Evolutionary conservation across 2,329 filamentous ascomycete species (phyloP).

Genomic region (Xenoacremonium recifei): DNA sequence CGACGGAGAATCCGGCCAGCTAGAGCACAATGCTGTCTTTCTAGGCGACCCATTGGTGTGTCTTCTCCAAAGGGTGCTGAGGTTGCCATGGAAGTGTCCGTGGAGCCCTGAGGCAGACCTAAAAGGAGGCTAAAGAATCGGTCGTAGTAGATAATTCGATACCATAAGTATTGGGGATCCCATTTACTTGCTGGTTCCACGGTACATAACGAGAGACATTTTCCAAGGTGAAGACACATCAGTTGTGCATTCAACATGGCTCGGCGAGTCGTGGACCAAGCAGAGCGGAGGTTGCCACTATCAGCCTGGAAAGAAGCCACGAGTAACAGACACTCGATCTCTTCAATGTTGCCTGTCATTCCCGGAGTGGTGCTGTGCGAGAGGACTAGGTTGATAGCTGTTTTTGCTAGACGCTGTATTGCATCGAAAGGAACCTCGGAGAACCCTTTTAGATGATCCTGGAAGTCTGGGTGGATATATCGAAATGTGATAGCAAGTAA

Average conservation of each 20-base stretch:
- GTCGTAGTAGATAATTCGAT: slow-evolving; percentile 36
- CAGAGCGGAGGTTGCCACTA: slow-evolving; percentile 48
- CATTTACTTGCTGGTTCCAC: background rate
- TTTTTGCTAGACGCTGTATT: background rate
- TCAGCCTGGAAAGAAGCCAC: slow-evolving; percentile 47
- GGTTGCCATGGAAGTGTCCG: slow-evolving; percentile 19
- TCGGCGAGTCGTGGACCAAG: slow-evolving; percentile 50
- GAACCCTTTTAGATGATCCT: background rate
- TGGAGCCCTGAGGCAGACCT: slow-evolving; percentile 33
- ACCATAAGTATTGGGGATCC: slow-evolving; percentile 31
- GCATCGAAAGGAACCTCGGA: background rate
- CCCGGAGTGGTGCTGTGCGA: background rate
- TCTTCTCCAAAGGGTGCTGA: slow-evolving; percentile 17
- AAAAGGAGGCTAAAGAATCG: slow-evolving; percentile 39
- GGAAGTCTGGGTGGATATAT: background rate
- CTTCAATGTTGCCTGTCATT: slow-evolving; percentile 35
- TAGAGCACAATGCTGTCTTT: slow-evolving; percentile 30
- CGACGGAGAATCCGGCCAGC: slow-evolving; percentile 37
- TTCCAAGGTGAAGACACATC: slow-evolving; percentile 16
- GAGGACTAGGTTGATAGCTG: background rate
- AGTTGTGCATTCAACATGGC: slow-evolving; percentile 48
- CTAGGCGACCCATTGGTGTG: slow-evolving; percentile 28
- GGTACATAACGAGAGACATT: slow-evolving; percentile 1
- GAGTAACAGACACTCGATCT: slow-evolving; percentile 48
- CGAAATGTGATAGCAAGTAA: background rate